Percentiles rank a stretch among this genome's conserved stretches.
Evolutionary conservation across 2,329 filamentous ascomycete genomes (phyloP).

Genomic region (Cercospora berteroae): DNA sequence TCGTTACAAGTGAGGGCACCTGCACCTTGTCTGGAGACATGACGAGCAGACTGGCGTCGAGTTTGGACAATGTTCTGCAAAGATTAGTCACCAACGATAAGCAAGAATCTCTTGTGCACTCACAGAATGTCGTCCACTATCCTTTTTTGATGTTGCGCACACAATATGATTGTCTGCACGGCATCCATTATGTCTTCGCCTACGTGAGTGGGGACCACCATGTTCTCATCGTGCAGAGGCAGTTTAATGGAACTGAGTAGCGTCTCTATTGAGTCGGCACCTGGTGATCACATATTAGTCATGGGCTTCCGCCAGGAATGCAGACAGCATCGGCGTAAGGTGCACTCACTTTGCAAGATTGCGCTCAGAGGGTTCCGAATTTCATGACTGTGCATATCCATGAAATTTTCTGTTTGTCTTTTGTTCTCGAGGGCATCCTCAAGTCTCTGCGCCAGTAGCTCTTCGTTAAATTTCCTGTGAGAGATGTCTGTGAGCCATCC

Average conservation of each 20-base stretch:
- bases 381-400: slow-evolving; percentile 43
- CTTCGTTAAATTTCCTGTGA: slow-evolving; percentile 36
- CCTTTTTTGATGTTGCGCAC: slow-evolving; percentile 48
- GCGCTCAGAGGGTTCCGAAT: slow-evolving; percentile 47
- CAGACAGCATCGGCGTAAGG: background rate
- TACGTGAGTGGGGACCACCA: slow-evolving; percentile 20
- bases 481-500: slow-evolving; percentile 39
- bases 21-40: slow-evolving; percentile 44
- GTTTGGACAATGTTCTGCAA: slow-evolving; percentile 42
- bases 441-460: slow-evolving; percentile 32
- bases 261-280: slow-evolving; percentile 44
- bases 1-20: slow-evolving; percentile 38
- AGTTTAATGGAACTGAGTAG: slow-evolving; percentile 29
- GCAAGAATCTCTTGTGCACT: background rate
- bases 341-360: slow-evolving; percentile 39
- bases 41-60: slow-evolving; percentile 45
- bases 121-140: slow-evolving; percentile 49
- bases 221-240: slow-evolving; percentile 29
- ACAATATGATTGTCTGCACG: slow-evolving; percentile 45
- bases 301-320: background rate
- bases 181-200: slow-evolving; percentile 33
- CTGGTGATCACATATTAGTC: slow-evolving; percentile 23
- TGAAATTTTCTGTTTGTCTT: slow-evolving; percentile 40
- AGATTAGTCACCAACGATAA: background rate
- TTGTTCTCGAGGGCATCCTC: slow-evolving; percentile 41